Evolutionary conservation across 1,139 yeast species (phyloP), one percentile per base, ranked within the genome.

Genomic region (Candida buenavistaensis): DNA sequence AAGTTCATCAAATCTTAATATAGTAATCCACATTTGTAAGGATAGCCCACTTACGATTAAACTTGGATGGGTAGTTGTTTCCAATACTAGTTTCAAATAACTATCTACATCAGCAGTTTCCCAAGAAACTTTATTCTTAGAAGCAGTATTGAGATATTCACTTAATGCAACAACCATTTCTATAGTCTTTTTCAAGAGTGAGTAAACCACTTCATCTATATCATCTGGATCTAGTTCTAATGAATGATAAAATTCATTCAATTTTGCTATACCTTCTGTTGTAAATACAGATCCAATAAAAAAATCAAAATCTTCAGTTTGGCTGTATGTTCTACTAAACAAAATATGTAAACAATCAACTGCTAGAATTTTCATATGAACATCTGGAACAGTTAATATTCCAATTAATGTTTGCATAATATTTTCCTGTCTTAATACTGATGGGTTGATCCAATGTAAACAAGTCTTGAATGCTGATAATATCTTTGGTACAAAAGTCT

Each of bases 141-240:
- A 54, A 14, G 64, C 59, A 4, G 72, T 59, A 43, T 78, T 80
- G 39, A 85, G 64, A 54, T 80, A 82, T 49, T 84, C 96, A 48
- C 96, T 88, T 26, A 92, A 66, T 1, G 95, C 88, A 25, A 92
- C 95, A 32, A 90, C 78, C 87, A 92, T 85, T 56, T 94, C 98
- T 5, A 90, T 96, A 14, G 92, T 75, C 58, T 92, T 90, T 55
- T 92, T 92, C 44, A 86, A 65, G 41, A 92, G 72, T 1, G 95
- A 80, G 54, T 94, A 92, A 23, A 75, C 74, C 37, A 62, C 71
- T 50, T 89, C 97, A 54, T 89, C 95, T 23, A 88, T 72, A 50
- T 82, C 86, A 40, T 83, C 83, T 0, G 92, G 78, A 52, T 88
- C 84, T 22, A 85, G 65, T 36, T 66, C 65, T 32, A 86, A 65